Percentiles rank a stretch among this genome's conserved stretches.
Conservation (phyloP, 768 basidiomycete species). For the Strobilomyces confusus region DNA sequence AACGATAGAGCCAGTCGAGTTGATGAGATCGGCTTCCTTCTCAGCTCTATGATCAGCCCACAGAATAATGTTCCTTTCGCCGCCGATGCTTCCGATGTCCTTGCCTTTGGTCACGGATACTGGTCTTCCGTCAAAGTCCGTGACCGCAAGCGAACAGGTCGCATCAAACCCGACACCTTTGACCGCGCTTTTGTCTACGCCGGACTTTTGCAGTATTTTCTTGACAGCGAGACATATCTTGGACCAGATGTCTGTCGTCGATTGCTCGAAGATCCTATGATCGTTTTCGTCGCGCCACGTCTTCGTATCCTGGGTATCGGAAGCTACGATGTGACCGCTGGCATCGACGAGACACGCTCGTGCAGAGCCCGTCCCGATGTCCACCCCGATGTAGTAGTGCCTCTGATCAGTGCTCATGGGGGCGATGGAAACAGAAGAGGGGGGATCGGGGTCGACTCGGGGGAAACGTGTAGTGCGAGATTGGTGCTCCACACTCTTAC, state of each 20-base stretch:
- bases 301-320: conserved; percentile 74
- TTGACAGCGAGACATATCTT: conserved; percentile 59
- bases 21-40: conserved; percentile 88
- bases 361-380: conserved; percentile 93
- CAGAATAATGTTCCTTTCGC: conserved; percentile 83
- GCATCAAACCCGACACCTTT: conserved; percentile 94
- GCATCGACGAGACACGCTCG: conserved; percentile 76
- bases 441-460: background rate
- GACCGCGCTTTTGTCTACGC: conserved; percentile 54
- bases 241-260: conserved; percentile 83
- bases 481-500: conserved; percentile 9
- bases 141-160: conserved; percentile 92
- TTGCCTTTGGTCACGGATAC: conserved; percentile 70
- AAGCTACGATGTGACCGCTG: conserved; percentile 69
- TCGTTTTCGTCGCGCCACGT: conserved; percentile 84
- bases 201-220: conserved; percentile 56
- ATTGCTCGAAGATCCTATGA: conserved; percentile 96
- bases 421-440: background rate
- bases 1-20: conserved; percentile 76
- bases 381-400: conserved; percentile 73
- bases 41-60: conserved; percentile 98
- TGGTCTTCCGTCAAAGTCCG: conserved; percentile 68
- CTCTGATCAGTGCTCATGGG: conserved; percentile 34
- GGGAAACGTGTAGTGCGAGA: conserved; percentile 6
- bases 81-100: conserved; percentile 50